These are phyloP conservation scores for Cladosporium cucumerinum DNA, from an alignment of 2,329 filamentous ascomycete genomes.

Conservation along the genomic window DNA sequence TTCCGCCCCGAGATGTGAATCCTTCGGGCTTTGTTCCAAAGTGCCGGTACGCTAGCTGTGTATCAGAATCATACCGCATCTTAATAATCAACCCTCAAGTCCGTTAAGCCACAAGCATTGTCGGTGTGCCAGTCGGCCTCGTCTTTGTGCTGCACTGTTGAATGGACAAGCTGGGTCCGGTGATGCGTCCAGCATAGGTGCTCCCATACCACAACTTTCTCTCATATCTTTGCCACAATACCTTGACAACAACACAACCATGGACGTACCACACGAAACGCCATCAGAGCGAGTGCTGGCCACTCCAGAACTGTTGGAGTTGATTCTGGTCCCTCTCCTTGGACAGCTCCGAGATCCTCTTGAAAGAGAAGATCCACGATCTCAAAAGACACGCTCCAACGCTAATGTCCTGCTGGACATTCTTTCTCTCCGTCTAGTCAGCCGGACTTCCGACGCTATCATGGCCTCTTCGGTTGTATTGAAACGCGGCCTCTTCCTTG, in stretches of 20 bases:
- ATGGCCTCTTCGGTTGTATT: constrained; percentile 19
- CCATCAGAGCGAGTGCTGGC: constrained; percentile 18
- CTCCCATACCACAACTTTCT: neutral
- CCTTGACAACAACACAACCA: neutral
- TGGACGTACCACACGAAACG: neutral
- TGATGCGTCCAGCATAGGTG: neutral
- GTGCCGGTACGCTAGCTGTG: neutral
- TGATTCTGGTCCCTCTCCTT: constrained; percentile 20
- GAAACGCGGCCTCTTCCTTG: constrained; percentile 23
- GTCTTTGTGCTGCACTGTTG: neutral
- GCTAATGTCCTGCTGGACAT: constrained; percentile 17
- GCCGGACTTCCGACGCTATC: constrained; percentile 20
- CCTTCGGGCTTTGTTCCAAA: neutral
- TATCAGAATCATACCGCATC: neutral
- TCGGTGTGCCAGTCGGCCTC: neutral
- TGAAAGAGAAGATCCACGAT: constrained; percentile 25
- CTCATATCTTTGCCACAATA: neutral
- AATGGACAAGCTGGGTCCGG: neutral
- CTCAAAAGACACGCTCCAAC: constrained; percentile 19
- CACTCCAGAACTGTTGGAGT: constrained; percentile 26
- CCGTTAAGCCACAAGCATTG: neutral
- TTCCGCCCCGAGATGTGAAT: neutral
- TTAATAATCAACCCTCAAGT: neutral
- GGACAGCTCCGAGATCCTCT: constrained; percentile 15
- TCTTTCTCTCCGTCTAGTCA: constrained; percentile 20